Evolutionary conservation across 2,329 filamentous ascomycete species (phyloP), one percentile per base, ranked within the genome.

Genomic region (Aspergillus luchuensis): DNA sequence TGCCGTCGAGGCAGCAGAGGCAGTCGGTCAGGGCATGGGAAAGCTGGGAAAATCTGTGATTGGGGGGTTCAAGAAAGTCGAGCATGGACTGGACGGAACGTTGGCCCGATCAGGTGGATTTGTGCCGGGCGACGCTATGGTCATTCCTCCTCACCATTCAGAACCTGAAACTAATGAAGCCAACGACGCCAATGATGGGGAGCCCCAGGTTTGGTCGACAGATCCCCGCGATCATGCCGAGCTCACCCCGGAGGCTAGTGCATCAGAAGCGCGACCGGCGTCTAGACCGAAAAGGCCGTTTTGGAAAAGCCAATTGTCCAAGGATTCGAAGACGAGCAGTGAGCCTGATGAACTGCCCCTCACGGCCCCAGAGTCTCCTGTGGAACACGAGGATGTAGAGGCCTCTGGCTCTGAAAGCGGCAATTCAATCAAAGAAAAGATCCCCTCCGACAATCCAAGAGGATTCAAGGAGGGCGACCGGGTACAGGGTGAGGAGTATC

Each of bases 401-500:
- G 21, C 5, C 11, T 38, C 33, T n/a, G 61, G 38, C 6, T 62
- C 63, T 15, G 60, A 52, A 19, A 57, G 19, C 8, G 51, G 58
- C 8, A 49, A 47, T 7, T 47, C 51, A n/a, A 57, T 62, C n/a
- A 54, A 57, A 57, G 39, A 49, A 33, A 47, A 57, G 66, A 17
- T 36, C 1, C 33, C 33, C 33, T 36, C 33, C 5, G 33, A 36
- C 11, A 36, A 36, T 15, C 58, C 61, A 57, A 62, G 39, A 50
- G 36, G 45, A 54, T 47, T 63, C 61, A 71, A 69, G 48, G 67
- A 72, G 51, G 68, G 69, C 6, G 69, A 71, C 8, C 58, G 71
- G 53, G 10, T 58, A 8, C 64, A 73, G 50, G 69, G 66, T 15
- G 66, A 76, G 52, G 74, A 78, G 7, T 96, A 96, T 68, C 84